Percentiles rank a stretch among this genome's conserved stretches.
These are phyloP conservation scores for Globisporangium megalacanthum DNA, from an alignment of 352 stramenopile genomes.

Conservation along the genomic window DNA sequence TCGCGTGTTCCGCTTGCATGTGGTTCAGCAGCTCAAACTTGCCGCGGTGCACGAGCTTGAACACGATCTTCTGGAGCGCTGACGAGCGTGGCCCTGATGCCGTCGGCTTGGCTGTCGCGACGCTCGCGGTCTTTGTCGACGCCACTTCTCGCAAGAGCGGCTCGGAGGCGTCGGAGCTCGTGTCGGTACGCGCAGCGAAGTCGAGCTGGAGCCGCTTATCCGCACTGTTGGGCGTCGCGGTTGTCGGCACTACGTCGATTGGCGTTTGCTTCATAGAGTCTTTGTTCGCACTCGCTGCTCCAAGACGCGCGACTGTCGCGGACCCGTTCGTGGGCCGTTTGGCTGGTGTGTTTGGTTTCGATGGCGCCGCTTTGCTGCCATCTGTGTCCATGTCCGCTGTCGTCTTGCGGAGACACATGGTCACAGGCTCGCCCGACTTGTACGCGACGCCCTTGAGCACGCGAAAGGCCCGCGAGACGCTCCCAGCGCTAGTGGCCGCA, in stretches of 20 bases:
- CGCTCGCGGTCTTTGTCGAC: slow-evolving; percentile 1
- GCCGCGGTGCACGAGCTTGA: slow-evolving; percentile 58
- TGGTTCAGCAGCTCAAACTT: slow-evolving; percentile 72
- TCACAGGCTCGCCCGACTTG: slow-evolving; percentile 74
- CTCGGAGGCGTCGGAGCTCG: background rate
- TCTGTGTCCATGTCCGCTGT: slow-evolving; percentile 6
- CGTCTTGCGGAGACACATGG: slow-evolving; percentile 56
- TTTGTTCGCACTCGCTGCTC: background rate
- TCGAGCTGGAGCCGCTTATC: slow-evolving; percentile 2
- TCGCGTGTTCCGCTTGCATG: slow-evolving; percentile 46
- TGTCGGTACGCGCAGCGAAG: background rate
- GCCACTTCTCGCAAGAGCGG: slow-evolving; percentile 18
- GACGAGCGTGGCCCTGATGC: background rate
- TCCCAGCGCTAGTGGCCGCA: slow-evolving; percentile 10
- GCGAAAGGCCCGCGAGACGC: slow-evolving; percentile 51
- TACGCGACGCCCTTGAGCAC: slow-evolving; percentile 85
- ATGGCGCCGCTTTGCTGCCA: background rate
- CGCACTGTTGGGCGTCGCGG: background rate
- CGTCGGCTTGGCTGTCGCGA: background rate
- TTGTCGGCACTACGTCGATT: slow-evolving; percentile 10
- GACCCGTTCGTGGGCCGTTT: background rate
- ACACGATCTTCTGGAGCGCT: slow-evolving; percentile 39
- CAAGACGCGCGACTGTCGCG: no score
- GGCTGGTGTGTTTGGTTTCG: background rate
- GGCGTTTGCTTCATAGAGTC: slow-evolving; percentile 4